Evolutionary conservation across 164 flowering plant genomes (phyloP), one percentile per base, ranked within the genome.

Genomic region (Euptelea pleiosperma): DNA sequence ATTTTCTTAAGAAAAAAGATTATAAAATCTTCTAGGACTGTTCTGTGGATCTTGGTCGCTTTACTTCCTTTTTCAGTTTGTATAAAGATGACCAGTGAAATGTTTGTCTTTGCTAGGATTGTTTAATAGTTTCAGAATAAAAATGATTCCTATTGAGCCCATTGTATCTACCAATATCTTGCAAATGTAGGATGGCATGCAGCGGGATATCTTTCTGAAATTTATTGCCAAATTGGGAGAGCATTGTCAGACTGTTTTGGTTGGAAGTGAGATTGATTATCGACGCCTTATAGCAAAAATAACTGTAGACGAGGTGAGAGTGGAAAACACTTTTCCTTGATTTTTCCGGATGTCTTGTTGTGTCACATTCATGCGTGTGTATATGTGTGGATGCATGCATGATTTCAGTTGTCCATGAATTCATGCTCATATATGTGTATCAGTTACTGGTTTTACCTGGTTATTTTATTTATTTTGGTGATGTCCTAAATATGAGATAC

Each of bases 231-330:
- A 84, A 65, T 57, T 93, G 75, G 85, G 69, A 59, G 75, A 86
- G 50, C 98, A 87, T 41, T 86, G 97, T 65, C 77, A 84, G 62
- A 75, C 35, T 61, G 65, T 86, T 69, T 62, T 74, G 62, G 75
- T 93, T 71, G 97, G 97, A 61, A 85, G 87, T 77, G 97, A 90
- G 58, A 75, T 86, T 59, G 98, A 93, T 73, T 93, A 89, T 61
- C 97, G 98, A 10, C 90, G 98, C 29, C 67, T 84, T 26, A 76
- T 83, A 55, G 90, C 92, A 40, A 69, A 81, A 61, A 76, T 74
- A 58, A 73, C 82, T 45, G 30, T 64, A 30, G 76, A 77, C 37
- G 66, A 82, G 83, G 96, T 80, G 42, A 60, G 65, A 50, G 34
- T 50, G 33, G 36, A 53, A 48, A 35, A 1, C n/a, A 33, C 10